Evolutionary conservation across 805 yeast genomes (phyloP).

Genomic region (Wickerhamomyces alni): DNA sequence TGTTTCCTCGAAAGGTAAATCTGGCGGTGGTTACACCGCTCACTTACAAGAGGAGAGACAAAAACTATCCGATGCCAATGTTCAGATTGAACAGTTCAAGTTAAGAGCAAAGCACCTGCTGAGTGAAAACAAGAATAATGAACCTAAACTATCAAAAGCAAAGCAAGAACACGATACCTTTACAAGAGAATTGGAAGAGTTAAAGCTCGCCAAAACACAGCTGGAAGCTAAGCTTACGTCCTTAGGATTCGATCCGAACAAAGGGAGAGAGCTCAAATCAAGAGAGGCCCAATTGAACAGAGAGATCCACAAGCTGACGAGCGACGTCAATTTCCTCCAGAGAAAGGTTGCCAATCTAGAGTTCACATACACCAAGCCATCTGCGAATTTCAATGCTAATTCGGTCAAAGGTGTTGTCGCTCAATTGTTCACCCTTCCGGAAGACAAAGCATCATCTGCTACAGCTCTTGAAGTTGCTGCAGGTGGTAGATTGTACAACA

Average conservation of each 20-base stretch:
- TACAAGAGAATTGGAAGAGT: constrained; percentile 36
- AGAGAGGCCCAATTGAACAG: constrained; percentile 39
- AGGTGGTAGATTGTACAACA: constrained; percentile 84
- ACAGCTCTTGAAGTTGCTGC: constrained; percentile 91
- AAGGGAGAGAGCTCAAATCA: constrained; percentile 36
- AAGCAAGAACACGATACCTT: constrained; percentile 37
- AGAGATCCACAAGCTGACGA: constrained; percentile 36
- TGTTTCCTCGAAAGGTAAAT: constrained; percentile 72
- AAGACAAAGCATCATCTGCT: constrained; percentile 52
- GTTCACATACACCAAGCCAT: constrained; percentile 65
- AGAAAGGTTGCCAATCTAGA: constrained; percentile 69
- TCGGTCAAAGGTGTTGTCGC: constrained; percentile 88
- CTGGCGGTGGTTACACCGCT: constrained; percentile 70
- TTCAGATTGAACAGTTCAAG: constrained; percentile 51
- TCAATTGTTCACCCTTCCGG: constrained; percentile 63
- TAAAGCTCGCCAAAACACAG: constrained; percentile 31
- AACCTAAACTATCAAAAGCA: constrained; percentile 49
- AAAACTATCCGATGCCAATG: constrained; percentile 45
- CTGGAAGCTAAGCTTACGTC: constrained; percentile 38
- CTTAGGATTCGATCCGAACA: constrained; percentile 52
- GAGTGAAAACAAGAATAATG: constrained; percentile 40
- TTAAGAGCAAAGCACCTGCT: constrained; percentile 53
- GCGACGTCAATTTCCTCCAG: constrained; percentile 48
- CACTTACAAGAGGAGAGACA: constrained; percentile 64
- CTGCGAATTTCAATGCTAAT: constrained; percentile 47